Conservation (phyloP, 345 rosid species). For the Arabidopsis suecica region DNA sequence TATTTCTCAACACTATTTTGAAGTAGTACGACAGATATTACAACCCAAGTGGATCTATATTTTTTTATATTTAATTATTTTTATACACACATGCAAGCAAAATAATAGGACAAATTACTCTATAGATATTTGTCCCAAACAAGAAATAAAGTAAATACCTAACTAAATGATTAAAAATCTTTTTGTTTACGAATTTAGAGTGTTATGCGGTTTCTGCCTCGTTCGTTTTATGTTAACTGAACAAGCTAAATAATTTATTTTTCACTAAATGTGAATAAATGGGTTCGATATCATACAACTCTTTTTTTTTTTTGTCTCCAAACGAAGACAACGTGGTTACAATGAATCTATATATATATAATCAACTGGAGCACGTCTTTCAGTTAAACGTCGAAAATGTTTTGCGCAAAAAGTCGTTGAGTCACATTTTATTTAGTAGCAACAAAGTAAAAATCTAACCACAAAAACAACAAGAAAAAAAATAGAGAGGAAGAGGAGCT, state of each 20-base stretch:
- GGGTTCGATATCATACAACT: neutral
- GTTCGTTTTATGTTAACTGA: neutral
- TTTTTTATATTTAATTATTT: neutral
- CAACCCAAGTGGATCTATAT: neutral
- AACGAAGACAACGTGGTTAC: slow-evolving; percentile 31
- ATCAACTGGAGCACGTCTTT: slow-evolving; percentile 34
- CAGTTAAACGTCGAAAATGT: slow-evolving; percentile 26
- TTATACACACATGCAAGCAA: neutral
- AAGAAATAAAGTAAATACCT: slow-evolving; percentile 23
- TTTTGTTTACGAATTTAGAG: neutral
- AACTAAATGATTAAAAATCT: neutral
- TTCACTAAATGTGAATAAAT: neutral
- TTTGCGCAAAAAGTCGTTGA: slow-evolving; percentile 3
- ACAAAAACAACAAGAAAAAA: neutral
- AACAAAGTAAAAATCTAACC: no score
- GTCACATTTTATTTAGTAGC: slow-evolving; percentile 5
- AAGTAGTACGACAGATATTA: neutral
- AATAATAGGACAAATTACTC: neutral
- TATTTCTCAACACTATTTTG: neutral
- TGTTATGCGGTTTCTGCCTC: neutral
- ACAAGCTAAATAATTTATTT: neutral
- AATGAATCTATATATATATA: neutral
- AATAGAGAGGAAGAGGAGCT: neutral
- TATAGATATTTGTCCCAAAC: slow-evolving; percentile 10
- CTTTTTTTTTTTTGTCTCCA: neutral